A percentile compares a stretch with the other conserved stretches of the same genome.
phyloP scores from a whole-genome alignment of 2,329 filamentous ascomycete species.

The Atkinsonella texensis region DNA sequence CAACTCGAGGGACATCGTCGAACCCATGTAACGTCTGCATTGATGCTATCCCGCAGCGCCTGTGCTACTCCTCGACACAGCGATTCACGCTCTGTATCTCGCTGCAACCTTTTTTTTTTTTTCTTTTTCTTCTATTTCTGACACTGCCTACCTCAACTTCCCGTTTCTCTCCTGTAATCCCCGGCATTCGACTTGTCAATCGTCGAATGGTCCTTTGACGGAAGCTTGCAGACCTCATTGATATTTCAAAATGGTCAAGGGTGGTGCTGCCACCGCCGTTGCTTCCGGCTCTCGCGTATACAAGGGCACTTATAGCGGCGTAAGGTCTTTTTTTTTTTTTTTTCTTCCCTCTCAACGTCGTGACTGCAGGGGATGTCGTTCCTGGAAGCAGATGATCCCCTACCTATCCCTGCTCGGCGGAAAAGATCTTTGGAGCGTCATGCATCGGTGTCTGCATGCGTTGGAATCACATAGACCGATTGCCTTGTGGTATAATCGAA shows the following conservation, averaged over 20 bases:
- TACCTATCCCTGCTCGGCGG: neutral
- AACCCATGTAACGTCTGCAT: conserved; percentile 10
- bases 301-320: conserved; percentile 58
- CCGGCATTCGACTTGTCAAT: neutral
- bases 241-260: conserved; percentile 35
- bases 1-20: conserved; percentile 15
- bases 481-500: neutral
- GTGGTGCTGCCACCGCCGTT: conserved; percentile 16
- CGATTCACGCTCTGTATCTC: neutral
- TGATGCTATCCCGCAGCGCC: neutral
- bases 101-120: neutral
- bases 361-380: too few species aligned
- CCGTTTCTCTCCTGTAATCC: neutral
- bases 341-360: too few species aligned
- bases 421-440: neutral
- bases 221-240: conserved; percentile 2
- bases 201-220: neutral
- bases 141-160: too few species aligned
- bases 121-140: neutral
- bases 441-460: neutral
- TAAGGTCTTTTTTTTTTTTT: conserved; percentile 25
- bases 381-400: too few species aligned
- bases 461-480: neutral
- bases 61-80: neutral
- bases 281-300: conserved; percentile 41